Base-by-base conservation (phyloP, 2,329 filamentous ascomycete species). In the Didymella pinodella region DNA sequence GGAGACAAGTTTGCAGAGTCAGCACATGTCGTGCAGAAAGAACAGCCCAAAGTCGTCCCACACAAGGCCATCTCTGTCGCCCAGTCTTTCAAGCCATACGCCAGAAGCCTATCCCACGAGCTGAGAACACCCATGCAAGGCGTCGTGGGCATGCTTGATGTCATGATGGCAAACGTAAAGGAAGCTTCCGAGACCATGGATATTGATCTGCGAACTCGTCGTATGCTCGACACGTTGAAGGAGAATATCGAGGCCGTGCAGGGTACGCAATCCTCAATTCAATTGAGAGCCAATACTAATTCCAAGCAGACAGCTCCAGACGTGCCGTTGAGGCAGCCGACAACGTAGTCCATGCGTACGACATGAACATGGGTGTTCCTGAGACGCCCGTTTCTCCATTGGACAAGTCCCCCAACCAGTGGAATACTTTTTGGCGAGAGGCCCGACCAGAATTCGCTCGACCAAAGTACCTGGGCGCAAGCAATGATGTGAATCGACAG, bases 341-440 rank as follows among this genome's bases (percentile, higher is more conserved):
- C 72, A 91, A 91, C 65, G 88, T 91, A 18, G 88, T 91, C 10
- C 88, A 91, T 74, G 89, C 89, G 12, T 90, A 90, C 66, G 89
- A 91, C 69, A 85, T 91, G 75, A 88, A 91, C 69, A 89, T 91
- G 87, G 86, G 89, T 66, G 83, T 91, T 41, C 88, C 89, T n/a
- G 86, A 89, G 62, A 86, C 84, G 12, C 86, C 85, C 7, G 75
- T 80, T 44, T 78, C 79, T 34, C 79, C 76, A n/a, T 60, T 73
- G 7, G 75, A 78, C 34, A 73, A 76, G 20, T 68, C 65, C 1
- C 53, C 65, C 10, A 58, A 68, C 32, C 66, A 66, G 41, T 65
- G 69, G 61, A 73, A 74, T 45, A 65, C 62, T 4, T 68, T 69
- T 51, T 66, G 69, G 59, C 66, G 63, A 40, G 75, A 81, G n/a